Conservation (phyloP, 2,329 filamentous ascomycete genomes). For the Phaeophleospora eucalypticola region DNA sequence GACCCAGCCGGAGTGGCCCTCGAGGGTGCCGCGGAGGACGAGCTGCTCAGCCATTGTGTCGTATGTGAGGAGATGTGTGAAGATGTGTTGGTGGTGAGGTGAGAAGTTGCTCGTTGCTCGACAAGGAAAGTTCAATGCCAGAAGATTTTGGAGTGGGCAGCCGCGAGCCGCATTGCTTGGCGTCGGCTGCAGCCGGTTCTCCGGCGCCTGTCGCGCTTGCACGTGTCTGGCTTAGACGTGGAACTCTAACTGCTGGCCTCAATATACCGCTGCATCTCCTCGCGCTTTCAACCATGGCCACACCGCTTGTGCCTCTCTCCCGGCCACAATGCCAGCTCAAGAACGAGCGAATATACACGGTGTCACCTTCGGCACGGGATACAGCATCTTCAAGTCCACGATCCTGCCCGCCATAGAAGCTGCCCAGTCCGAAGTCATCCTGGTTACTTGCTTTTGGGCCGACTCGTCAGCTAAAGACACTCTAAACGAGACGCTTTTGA, state of each 20-base stretch:
- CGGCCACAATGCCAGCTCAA: no score
- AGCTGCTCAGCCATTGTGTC: conserved; percentile 38
- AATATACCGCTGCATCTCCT: no score
- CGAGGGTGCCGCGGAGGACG: conserved; percentile 43
- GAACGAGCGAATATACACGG: conserved; percentile 29
- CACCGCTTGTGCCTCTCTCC: no score
- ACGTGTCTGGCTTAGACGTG: no score
- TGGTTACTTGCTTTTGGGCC: conserved; percentile 83
- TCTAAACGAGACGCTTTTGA: conserved; percentile 55
- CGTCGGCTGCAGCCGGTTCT: background rate
- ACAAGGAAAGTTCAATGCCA: background rate
- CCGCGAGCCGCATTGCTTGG: background rate
- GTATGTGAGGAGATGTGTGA: background rate
- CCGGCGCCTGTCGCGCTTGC: background rate
- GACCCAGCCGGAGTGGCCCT: conserved; percentile 99
- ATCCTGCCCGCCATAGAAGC: conserved; percentile 59
- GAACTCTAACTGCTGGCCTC: no score
- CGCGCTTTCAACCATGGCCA: no score
- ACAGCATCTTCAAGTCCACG: conserved; percentile 36
- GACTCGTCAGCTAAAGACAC: conserved; percentile 57
- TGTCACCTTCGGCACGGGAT: conserved; percentile 44
- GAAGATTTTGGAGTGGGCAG: background rate
- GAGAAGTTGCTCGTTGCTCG: background rate
- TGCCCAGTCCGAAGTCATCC: conserved; percentile 62
- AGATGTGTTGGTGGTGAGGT: conserved; percentile 1